Evolutionary conservation across 129 eudicot species (phyloP).

Genomic region (Chrysanthemum makinoi): DNA sequence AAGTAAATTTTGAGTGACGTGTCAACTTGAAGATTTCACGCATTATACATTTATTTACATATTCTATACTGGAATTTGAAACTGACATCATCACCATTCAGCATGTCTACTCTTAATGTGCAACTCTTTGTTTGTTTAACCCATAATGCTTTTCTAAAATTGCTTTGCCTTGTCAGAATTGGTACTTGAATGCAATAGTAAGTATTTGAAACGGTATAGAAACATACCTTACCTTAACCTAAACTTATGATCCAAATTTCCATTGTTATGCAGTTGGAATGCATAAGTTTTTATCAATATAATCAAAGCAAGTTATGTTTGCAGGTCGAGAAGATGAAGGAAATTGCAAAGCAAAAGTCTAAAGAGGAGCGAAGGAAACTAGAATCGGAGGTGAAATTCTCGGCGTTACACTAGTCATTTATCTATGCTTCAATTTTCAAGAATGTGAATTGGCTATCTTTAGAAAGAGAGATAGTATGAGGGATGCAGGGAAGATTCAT

Average conservation of each 20-base stretch:
- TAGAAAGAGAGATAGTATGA: too few species aligned
- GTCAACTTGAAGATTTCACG: background rate
- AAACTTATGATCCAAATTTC: background rate
- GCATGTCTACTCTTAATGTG: conserved; percentile 6
- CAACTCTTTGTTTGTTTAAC: background rate
- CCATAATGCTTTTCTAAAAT: background rate
- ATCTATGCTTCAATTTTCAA: background rate
- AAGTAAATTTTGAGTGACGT: background rate
- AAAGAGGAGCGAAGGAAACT: conserved; percentile 75
- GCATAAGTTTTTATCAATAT: conserved; percentile 5
- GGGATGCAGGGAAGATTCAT: too few species aligned
- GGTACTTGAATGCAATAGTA: conserved; percentile 2
- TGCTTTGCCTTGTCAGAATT: conserved; percentile 2
- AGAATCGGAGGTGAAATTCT: conserved; percentile 77
- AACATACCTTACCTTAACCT: background rate
- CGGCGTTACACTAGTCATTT: background rate
- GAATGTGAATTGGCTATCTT: too few species aligned
- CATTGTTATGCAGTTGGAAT: background rate
- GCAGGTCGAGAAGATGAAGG: conserved; percentile 98
- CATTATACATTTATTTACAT: background rate
- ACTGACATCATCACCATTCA: conserved; percentile 3
- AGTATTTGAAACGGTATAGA: background rate
- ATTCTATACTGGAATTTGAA: background rate
- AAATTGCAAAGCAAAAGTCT: conserved; percentile 82
- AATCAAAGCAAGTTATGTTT: conserved; percentile 3